Evolutionary conservation across 2,329 filamentous ascomycete species (phyloP).

Genomic region (Ophiostoma montium): DNA sequence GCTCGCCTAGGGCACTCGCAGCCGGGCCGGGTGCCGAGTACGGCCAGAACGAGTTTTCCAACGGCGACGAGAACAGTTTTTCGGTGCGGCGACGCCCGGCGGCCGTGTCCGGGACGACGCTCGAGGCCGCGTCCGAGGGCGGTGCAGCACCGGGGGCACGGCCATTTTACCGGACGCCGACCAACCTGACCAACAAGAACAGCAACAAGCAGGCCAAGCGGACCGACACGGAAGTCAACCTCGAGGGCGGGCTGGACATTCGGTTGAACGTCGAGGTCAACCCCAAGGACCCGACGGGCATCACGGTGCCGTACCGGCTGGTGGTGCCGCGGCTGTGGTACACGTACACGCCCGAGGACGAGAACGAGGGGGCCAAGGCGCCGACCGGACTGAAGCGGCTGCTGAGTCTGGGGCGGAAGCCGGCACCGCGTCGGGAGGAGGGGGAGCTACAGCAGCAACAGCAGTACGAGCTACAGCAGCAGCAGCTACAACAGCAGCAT

Average conservation of each 20-base stretch:
- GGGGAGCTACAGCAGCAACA: neutral
- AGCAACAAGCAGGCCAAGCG: conserved; percentile 43
- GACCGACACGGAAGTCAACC: conserved; percentile 48
- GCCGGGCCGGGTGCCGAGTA: conserved; percentile 26
- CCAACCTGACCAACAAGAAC: conserved; percentile 45
- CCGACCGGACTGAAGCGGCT: conserved; percentile 29
- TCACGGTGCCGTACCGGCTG: conserved; percentile 75
- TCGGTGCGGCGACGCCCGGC: conserved; percentile 25
- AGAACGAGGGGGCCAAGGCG: conserved; percentile 21
- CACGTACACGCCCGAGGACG: conserved; percentile 29
- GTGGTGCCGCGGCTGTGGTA: conserved; percentile 68
- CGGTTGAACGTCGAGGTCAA: conserved; percentile 82
- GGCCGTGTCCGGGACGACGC: neutral
- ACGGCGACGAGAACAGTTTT: conserved; percentile 45
- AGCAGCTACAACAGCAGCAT: neutral
- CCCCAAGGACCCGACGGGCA: conserved; percentile 70
- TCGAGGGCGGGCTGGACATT: conserved; percentile 75
- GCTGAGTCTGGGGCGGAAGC: conserved; percentile 27
- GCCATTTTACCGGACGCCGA: conserved; percentile 55
- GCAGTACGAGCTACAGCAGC: neutral
- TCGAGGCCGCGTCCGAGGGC: neutral
- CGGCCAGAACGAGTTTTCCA: conserved; percentile 32
- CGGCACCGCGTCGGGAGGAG: neutral
- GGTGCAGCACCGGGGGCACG: neutral
- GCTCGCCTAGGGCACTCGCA: conserved; percentile 11